These are phyloP conservation scores for Saccharomycopsis sp. DNA, from an alignment of 805 yeast species.

Conservation along the genomic window DNA sequence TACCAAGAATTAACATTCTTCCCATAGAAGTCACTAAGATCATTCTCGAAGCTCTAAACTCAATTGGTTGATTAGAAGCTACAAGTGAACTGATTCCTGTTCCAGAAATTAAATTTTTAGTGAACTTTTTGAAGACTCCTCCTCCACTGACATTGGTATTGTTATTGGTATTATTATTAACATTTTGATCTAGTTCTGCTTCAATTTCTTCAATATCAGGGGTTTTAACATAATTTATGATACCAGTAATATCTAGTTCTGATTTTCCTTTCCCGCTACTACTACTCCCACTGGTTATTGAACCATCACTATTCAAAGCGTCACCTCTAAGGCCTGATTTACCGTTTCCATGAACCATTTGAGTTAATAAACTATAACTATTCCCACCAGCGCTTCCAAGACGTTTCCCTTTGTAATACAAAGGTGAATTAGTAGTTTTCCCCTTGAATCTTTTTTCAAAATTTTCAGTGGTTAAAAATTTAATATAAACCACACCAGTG, in stretches of 20 bases:
- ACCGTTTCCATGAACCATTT: constrained; percentile 20
- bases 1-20: constrained; percentile 35
- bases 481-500: constrained; percentile 36
- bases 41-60: constrained; percentile 30
- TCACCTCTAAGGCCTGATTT: constrained; percentile 19
- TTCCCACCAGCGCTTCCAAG: constrained; percentile 4
- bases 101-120: constrained; percentile 3
- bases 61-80: not conserved
- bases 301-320: not conserved
- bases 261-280: constrained; percentile 1
- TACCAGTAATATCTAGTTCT: not conserved
- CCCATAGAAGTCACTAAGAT: constrained; percentile 44
- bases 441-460: constrained; percentile 45
- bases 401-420: constrained; percentile 27
- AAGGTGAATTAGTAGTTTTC: constrained; percentile 40
- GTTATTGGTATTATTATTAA: not conserved
- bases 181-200: constrained; percentile 16
- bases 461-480: constrained; percentile 29
- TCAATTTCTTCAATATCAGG: constrained; percentile 20
- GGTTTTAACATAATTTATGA: constrained; percentile 14
- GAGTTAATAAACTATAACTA: constrained; percentile 18
- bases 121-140: constrained; percentile 8
- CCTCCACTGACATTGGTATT: not conserved
- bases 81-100: not conserved
- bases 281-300: constrained; percentile 1